phyloP scores from a whole-genome alignment of 768 basidiomycete species.

The Lentinus tigrinus region DNA sequence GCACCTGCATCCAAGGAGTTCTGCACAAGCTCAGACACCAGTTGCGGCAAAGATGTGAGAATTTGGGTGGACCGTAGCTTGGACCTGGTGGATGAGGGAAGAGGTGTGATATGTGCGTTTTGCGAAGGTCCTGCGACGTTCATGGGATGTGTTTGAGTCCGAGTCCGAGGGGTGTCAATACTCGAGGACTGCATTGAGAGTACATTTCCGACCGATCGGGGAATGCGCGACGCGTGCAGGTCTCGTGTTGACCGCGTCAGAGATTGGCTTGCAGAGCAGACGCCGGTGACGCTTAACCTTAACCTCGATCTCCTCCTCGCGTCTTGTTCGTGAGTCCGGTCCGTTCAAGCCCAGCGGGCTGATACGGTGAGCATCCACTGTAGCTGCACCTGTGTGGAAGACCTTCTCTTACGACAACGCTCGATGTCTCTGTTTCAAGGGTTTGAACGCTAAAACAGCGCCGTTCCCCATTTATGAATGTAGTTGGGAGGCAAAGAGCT shows the following conservation, averaged over 20 bases:
- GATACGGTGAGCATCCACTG: no score
- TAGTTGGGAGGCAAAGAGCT: no score
- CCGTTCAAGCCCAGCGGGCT: no score
- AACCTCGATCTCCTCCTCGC: not conserved
- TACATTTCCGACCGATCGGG: not conserved
- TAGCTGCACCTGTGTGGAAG: no score
- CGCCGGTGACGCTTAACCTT: not conserved
- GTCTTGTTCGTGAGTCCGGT: not conserved
- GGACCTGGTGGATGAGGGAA: constrained; percentile 62
- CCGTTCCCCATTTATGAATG: no score
- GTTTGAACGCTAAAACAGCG: no score
- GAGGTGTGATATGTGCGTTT: constrained; percentile 22
- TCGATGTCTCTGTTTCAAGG: no score
- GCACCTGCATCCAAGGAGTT: constrained; percentile 87
- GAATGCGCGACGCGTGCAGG: not conserved
- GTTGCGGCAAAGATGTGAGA: constrained; percentile 75
- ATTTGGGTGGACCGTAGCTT: constrained; percentile 82
- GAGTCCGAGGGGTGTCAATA: not conserved
- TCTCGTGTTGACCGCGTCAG: not conserved
- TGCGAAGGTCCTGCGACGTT: not conserved
- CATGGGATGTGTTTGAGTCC: not conserved
- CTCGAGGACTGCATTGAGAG: not conserved
- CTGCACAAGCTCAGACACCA: constrained; percentile 84
- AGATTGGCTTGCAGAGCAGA: not conserved
- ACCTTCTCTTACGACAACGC: no score